phyloP scores from a whole-genome alignment of 176 grass and related monocot genomes.

The Aechmea fasciata region DNA sequence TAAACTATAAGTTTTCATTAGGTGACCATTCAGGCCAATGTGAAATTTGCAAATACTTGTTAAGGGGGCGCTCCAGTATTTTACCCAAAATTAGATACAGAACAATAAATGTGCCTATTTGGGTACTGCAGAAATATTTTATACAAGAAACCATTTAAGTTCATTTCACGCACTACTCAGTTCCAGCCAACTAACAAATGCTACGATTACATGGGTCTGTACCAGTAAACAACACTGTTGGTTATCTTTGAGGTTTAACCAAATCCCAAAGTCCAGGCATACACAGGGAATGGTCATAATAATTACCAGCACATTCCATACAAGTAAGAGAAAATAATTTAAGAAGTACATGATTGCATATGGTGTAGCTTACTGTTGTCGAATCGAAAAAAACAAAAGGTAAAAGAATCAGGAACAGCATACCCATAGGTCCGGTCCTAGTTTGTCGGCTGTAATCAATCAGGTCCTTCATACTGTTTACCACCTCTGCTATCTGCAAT shows the following conservation, averaged over 20 bases:
- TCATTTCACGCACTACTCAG: too few species aligned
- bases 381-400: neutral
- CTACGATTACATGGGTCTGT: neutral
- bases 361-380: neutral
- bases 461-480: constrained; percentile 98
- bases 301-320: neutral
- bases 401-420: neutral
- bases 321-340: neutral
- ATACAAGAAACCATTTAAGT: neutral
- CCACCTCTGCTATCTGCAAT: constrained; percentile 86
- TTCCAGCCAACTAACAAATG: too few species aligned
- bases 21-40: too few species aligned
- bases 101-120: neutral
- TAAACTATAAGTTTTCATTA: too few species aligned
- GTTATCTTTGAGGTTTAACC: neutral
- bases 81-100: too few species aligned
- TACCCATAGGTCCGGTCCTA: constrained; percentile 83
- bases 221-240: neutral
- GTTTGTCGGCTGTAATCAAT: constrained; percentile 91
- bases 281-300: neutral
- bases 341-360: neutral
- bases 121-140: neutral
- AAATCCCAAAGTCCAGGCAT: neutral
- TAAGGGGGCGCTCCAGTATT: too few species aligned
- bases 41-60: too few species aligned